A percentile compares a stretch with the other conserved stretches of the same genome.
Conservation (phyloP, 805 yeast species). For the Candida sithepensis region DNA sequence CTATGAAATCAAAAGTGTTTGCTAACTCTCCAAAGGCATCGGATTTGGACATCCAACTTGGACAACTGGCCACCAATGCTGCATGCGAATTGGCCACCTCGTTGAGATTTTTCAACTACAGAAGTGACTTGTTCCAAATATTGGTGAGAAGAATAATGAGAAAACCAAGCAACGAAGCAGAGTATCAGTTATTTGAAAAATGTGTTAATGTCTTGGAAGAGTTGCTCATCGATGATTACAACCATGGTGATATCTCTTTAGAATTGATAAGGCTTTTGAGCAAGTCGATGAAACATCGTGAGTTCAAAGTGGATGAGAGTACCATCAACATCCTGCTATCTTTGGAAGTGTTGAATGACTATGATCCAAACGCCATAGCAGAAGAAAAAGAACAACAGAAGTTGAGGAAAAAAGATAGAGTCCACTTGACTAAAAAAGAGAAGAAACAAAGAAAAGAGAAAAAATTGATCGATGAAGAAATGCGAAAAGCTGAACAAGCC, state of each 20-base stretch:
- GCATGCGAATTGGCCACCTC: constrained; percentile 72
- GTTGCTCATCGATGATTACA: constrained; percentile 72
- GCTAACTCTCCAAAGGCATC: constrained; percentile 26
- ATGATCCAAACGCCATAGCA: constrained; percentile 59
- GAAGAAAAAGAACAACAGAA: constrained; percentile 46
- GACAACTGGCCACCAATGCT: constrained; percentile 64
- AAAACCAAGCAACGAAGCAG: constrained; percentile 48
- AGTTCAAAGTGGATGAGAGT: constrained; percentile 78
- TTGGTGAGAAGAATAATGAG: constrained; percentile 64
- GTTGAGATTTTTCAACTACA: constrained; percentile 75
- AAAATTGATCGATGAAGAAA: constrained; percentile 83
- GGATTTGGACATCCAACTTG: constrained; percentile 38
- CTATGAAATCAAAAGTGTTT: constrained; percentile 34
- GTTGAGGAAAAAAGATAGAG: constrained; percentile 80
- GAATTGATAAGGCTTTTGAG: constrained; percentile 68
- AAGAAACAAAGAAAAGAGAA: constrained; percentile 83
- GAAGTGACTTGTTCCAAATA: constrained; percentile 68
- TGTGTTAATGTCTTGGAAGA: constrained; percentile 65
- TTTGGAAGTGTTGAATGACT: constrained; percentile 61
- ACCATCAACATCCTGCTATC: constrained; percentile 72
- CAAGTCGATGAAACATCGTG: constrained; percentile 68
- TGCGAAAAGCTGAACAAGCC: constrained; percentile 81
- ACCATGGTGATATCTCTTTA: constrained; percentile 73
- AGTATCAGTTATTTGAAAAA: constrained; percentile 47
- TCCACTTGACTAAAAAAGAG: constrained; percentile 87